Base-by-base conservation (phyloP, 495 filamentous ascomycete genomes). In the Penicillium canariense region DNA sequence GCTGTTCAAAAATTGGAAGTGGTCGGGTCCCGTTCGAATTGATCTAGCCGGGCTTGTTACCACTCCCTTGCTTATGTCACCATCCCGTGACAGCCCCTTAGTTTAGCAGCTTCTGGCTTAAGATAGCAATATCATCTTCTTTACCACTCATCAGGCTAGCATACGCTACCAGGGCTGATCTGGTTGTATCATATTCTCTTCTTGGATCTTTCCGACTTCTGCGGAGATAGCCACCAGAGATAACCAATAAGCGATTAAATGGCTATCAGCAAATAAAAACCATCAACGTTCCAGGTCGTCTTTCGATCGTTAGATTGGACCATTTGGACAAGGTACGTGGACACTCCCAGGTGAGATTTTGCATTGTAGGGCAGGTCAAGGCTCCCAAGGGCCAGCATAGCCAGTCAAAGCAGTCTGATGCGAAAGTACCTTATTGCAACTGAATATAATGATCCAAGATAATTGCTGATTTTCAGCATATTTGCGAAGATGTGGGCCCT, bases 291-390 rank as follows among this genome's bases (percentile, higher is more conserved):
- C 58, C 58, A 2, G 58, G 52, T 5, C 25, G 34, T 17, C 48
- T 60, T 28, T 60, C 43, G 2, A 56, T 48, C 11, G 52, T 59
- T 12, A 59, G 39, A 32, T 58, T 58, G 15, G 49, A 48, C 55
- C 55, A 58, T 27, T 58, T 58, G 20, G 49, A 58, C 42, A 58
- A 25, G 3, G 34, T 34, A 2, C 55, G 49, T 11, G 55, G 32
- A 22, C 43, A 23, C 23, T 58, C 18, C 55, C 55, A 58, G 28
- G 49, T 58, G 27, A 58, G n/a, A 18, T 32, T 58, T 49, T 7
- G 55, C 55, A 53, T 53, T 53, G 44, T 59, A 59, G 6, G 56
- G 56, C 4, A 18, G 39, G 4, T 43, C 15, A 18, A 43, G 14
- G 4, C 10, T 17, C 22, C 39, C 15, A 43, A 18, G 17, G 10